Conservation (phyloP, 2,329 filamentous ascomycete species). For the Cladosporium sp. region DNA sequence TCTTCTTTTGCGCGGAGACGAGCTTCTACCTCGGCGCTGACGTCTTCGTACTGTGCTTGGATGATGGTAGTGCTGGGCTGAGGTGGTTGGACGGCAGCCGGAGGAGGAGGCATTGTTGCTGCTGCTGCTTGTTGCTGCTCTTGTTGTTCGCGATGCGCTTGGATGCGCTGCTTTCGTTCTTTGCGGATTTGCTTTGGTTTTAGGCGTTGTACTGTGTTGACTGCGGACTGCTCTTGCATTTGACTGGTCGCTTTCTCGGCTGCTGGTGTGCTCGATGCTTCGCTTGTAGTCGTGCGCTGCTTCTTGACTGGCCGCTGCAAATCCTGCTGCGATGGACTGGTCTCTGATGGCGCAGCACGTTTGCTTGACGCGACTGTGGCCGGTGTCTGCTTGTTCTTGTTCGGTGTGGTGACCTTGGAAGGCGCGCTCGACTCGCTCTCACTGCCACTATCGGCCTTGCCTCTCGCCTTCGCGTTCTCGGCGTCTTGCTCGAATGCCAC, state of each 20-base stretch:
- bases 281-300: constrained; percentile 2
- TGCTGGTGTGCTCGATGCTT: not conserved
- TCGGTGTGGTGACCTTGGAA: not conserved
- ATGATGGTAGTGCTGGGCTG: not conserved
- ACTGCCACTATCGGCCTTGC: not conserved
- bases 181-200: constrained; percentile 12
- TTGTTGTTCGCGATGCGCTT: not conserved
- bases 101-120: not conserved
- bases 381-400: not conserved
- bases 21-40: constrained; percentile 33
- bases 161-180: constrained; percentile 7
- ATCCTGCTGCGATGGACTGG: constrained; percentile 3
- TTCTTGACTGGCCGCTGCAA: not conserved
- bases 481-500: constrained; percentile 19
- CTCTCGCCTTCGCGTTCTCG: not conserved
- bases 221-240: not conserved
- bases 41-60: constrained; percentile 32
- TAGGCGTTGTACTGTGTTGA: constrained; percentile 7
- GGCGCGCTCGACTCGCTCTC: constrained; percentile 4
- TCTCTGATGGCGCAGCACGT: not conserved
- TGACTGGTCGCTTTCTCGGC: not conserved
- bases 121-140: constrained; percentile 1
- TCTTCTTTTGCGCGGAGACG: constrained; percentile 35
- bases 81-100: not conserved
- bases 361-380: not conserved